Conservation (phyloP, 805 yeast species). For the Saccharomycopsis malanga region DNA sequence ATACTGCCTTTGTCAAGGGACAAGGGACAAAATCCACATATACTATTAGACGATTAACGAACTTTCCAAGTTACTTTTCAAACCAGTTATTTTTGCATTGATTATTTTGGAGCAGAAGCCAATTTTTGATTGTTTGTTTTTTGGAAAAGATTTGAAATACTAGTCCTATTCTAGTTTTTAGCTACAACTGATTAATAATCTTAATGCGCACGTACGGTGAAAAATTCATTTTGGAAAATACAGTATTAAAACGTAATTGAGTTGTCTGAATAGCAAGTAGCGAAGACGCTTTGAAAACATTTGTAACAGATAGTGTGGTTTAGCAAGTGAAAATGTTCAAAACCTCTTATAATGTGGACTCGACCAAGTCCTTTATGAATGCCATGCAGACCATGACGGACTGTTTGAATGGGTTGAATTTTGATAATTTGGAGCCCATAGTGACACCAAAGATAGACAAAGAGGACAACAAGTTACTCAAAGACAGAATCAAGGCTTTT, state of each 20-base stretch:
- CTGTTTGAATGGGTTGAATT: constrained; percentile 31
- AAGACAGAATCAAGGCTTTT: constrained; percentile 35
- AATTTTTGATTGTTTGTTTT: too few relatives aligned
- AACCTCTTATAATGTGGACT: constrained; percentile 45
- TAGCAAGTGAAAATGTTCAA: constrained; percentile 9
- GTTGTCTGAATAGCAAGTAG: neutral
- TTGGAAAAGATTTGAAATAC: too few relatives aligned
- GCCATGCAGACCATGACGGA: constrained; percentile 72
- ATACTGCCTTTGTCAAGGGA: too few relatives aligned
- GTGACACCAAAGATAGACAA: constrained; percentile 30
- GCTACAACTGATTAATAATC: neutral
- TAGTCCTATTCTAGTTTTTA: too few relatives aligned
- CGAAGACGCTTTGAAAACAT: neutral
- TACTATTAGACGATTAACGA: too few relatives aligned
- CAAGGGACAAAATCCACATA: too few relatives aligned
- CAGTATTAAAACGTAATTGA: neutral
- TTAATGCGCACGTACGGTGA: neutral
- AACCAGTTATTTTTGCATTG: too few relatives aligned
- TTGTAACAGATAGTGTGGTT: neutral
- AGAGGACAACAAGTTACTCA: constrained; percentile 29
- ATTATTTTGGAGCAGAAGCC: too few relatives aligned
- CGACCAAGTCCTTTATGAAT: constrained; percentile 70
- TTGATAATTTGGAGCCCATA: constrained; percentile 26
- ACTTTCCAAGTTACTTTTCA: too few relatives aligned
- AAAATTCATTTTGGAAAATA: neutral